Conservation (phyloP, 139 green algal genomes). For the Trebouxia sp. region DNA sequence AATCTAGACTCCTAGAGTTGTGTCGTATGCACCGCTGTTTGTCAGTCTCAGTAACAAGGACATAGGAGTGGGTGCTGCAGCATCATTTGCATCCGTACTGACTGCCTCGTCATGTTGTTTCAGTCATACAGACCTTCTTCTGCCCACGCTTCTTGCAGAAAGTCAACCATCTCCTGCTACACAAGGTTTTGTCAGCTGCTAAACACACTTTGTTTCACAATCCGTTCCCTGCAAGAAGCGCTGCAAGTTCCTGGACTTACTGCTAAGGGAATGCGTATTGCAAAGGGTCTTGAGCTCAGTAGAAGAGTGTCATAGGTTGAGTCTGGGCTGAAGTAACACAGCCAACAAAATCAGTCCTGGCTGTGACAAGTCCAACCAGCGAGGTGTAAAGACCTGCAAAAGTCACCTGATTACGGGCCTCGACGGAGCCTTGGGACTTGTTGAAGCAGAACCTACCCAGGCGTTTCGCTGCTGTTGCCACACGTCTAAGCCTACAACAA, state of each 20-base stretch:
- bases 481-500: background rate
- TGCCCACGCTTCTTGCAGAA: constrained; percentile 3
- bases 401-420: background rate
- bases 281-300: background rate
- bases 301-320: constrained; percentile 16
- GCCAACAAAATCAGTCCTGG: no score
- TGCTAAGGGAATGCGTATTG: background rate
- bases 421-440: background rate
- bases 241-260: background rate
- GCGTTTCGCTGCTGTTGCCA: background rate
- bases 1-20: no score
- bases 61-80: no score
- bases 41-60: no score
- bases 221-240: no score
- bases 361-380: no score
- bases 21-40: no score
- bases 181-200: no score
- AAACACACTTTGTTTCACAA: no score
- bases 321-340: background rate
- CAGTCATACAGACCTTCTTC: background rate
- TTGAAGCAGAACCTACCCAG: background rate
- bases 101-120: no score
- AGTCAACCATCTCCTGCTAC: constrained; percentile 19
- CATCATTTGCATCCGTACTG: no score
- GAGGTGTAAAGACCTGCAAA: no score